Base-by-base conservation (phyloP, 768 basidiomycete genomes). In the Pholiota microspora region DNA sequence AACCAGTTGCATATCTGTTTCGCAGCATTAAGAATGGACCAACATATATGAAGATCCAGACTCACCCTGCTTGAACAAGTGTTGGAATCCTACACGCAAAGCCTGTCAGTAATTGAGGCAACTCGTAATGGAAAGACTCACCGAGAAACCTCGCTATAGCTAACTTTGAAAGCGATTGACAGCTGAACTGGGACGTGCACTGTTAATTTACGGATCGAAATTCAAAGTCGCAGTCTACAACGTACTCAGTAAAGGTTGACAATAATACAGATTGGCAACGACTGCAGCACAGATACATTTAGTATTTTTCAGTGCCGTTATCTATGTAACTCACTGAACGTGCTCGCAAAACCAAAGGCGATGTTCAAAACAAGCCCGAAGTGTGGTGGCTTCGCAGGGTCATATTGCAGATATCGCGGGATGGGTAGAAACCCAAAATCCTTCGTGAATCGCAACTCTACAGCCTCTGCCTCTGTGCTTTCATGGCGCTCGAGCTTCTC, bases 191-290 rank as follows among this genome's bases (percentile, higher is more conserved):
- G n/a, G 36, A 28, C 13, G 36, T 6, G 6, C 6, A 12, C 2
- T 32, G 24, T 55, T 32, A 60, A 38, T 48, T 6, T 34, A 32
- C 23, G 3, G 23, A 5, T 27, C 15, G 49, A 18, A 6, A 12
- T 38, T 34, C 7, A 7, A 45, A 21, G 7, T 18, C 13, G 7
- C 13, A 28, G 31, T 1, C 58, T 15, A 58, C 29, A 56, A 71
- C 78, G 58, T 65, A 83, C 90, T 88, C 12, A 92, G 70, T 60
- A 94, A 65, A 0, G 91, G 91, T 71, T 91, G 89, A 57, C 85
- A 88, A 60, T 92, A 94, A 64, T 92, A 93, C 45, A 93, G 65
- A 63, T 93, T 93, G n/a, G 83, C 79, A 12, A 84, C 84, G 38
- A 72, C 86, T 87, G 53, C 21, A 45, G 27, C n/a, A n/a, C 18